A percentile compares a stretch with the other conserved stretches of the same genome.
Evolutionary conservation across 176 grass and related monocot genomes (phyloP).

Genomic region (Pontederia paniculata): DNA sequence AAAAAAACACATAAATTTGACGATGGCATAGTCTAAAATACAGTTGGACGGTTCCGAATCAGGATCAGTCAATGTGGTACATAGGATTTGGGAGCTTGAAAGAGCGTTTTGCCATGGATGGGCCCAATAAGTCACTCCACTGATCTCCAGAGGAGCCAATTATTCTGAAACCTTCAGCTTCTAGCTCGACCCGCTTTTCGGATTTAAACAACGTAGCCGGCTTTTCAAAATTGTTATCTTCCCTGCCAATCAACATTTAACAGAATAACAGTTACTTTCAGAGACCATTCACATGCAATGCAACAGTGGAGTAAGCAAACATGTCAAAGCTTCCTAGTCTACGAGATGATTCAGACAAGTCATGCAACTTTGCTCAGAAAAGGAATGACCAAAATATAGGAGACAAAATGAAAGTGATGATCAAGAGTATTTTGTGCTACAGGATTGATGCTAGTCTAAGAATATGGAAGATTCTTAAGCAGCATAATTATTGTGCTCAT

Average conservation of each 20-base stretch:
- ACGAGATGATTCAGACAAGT: too few relatives aligned
- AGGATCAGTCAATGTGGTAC: constrained; percentile 71
- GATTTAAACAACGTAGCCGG: constrained; percentile 66
- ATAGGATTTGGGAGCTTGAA: constrained; percentile 96
- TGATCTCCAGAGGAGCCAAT: constrained; percentile 75
- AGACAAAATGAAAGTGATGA: too few relatives aligned
- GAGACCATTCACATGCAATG: neutral
- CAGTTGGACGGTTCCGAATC: too few relatives aligned
- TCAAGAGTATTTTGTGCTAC: too few relatives aligned
- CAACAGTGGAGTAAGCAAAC: neutral
- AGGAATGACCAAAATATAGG: too few relatives aligned
- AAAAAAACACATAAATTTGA: too few relatives aligned
- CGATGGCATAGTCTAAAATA: too few relatives aligned
- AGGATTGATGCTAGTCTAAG: too few relatives aligned
- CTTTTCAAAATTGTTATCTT: constrained; percentile 47
- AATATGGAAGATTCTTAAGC: too few relatives aligned
- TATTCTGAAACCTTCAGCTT: constrained; percentile 74
- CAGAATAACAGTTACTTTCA: constrained; percentile 12
- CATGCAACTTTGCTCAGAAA: too few relatives aligned
- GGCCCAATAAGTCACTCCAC: constrained; percentile 80
- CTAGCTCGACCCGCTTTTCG: constrained; percentile 52
- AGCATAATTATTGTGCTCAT: too few relatives aligned
- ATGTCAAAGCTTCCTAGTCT: too few relatives aligned
- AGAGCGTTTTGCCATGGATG: constrained; percentile 60
- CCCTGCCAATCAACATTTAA: constrained; percentile 28